phyloP scores from a whole-genome alignment of 2,329 filamentous ascomycete genomes.

The Ciborinia camelliae region DNA sequence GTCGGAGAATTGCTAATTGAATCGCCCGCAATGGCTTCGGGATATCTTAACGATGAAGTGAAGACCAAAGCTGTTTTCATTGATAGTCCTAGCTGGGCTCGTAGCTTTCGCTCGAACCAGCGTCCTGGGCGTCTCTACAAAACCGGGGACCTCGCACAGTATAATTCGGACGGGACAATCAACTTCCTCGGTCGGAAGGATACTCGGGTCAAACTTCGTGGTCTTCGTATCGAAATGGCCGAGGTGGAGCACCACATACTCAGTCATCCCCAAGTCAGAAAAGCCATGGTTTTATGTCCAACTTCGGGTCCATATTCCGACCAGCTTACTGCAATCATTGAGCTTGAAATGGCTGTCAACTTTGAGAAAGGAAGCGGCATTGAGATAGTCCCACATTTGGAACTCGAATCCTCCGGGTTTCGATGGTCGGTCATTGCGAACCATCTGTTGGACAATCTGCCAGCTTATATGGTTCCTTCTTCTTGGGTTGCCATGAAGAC shows the following conservation, averaged over 20 bases:
- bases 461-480: conserved; percentile 39
- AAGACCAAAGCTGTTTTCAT: conserved; percentile 40
- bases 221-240: conserved; percentile 14
- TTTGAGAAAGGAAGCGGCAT: not conserved
- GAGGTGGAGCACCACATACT: conserved; percentile 18
- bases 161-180: conserved; percentile 16
- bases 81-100: conserved; percentile 24
- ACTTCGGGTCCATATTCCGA: conserved; percentile 3
- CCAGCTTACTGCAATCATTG: conserved; percentile 6
- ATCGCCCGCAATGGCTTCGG: conserved; percentile 40
- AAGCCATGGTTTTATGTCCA: conserved; percentile 8
- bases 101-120: not conserved
- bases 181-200: conserved; percentile 12
- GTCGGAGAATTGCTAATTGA: conserved; percentile 43
- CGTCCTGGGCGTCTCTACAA: conserved; percentile 51
- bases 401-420: not conserved
- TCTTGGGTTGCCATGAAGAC: conserved; percentile 35
- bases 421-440: not conserved
- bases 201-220: conserved; percentile 12
- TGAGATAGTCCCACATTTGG: not conserved
- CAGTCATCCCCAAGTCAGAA: conserved; percentile 16
- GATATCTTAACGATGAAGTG: conserved; percentile 41
- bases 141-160: conserved; percentile 42
- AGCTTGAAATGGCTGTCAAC: not conserved
- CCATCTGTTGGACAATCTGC: conserved; percentile 24